Evolutionary conservation across 2,329 filamentous ascomycete genomes (phyloP).

Genomic region (Trichophyton mentagrophytes): DNA sequence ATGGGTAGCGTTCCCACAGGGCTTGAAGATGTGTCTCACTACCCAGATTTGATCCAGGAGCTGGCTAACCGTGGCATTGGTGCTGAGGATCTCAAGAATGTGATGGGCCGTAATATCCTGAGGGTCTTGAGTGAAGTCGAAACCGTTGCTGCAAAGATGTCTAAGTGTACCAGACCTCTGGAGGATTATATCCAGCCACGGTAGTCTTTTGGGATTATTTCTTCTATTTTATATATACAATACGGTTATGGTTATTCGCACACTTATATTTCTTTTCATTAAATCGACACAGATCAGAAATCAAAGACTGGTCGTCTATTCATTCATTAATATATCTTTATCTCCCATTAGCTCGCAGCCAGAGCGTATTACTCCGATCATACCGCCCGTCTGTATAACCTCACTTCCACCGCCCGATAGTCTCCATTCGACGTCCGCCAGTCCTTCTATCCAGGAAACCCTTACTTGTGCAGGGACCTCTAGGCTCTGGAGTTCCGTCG

Average conservation of each 20-base stretch:
- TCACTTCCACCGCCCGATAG: slow-evolving; percentile 80
- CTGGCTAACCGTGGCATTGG: slow-evolving; percentile 60
- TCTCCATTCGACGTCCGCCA: slow-evolving; percentile 87
- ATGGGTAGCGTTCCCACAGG: slow-evolving; percentile 49
- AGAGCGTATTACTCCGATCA: slow-evolving; percentile 76
- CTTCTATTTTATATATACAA: not conserved
- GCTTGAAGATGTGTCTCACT: slow-evolving; percentile 74
- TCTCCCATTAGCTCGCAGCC: slow-evolving; percentile 62
- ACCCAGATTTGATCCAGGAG: slow-evolving; percentile 63
- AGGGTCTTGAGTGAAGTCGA: slow-evolving; percentile 77
- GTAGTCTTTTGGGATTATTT: not conserved
- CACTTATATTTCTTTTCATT: too few species aligned
- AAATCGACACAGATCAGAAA: too few species aligned
- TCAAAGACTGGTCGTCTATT: not conserved
- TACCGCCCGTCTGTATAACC: slow-evolving; percentile 76
- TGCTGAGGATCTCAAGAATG: slow-evolving; percentile 58
- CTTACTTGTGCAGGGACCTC: slow-evolving; percentile 79
- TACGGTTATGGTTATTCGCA: not conserved
- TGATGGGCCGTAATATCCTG: slow-evolving; percentile 68
- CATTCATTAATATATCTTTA: slow-evolving; percentile 18
- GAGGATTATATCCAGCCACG: slow-evolving; percentile 4
- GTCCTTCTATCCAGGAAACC: slow-evolving; percentile 78
- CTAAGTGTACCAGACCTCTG: not conserved
- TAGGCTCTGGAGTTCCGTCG: slow-evolving; percentile 67
- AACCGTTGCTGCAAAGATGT: slow-evolving; percentile 40